phyloP scores from a whole-genome alignment of 495 filamentous ascomycete species.

The Hypomontagnella submonticulosa region DNA sequence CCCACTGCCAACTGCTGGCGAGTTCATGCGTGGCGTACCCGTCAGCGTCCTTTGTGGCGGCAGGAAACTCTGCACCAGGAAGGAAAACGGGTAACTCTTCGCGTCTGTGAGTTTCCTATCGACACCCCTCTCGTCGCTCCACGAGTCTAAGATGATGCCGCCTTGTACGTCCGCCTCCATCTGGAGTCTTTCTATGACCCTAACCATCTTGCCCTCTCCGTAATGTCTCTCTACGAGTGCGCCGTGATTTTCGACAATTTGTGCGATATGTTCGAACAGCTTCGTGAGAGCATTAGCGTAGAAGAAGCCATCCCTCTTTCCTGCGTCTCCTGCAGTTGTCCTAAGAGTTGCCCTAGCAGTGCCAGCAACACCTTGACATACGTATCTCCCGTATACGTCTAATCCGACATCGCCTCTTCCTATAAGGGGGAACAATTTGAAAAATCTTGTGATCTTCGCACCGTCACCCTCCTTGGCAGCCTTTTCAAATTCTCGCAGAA shows the following conservation, averaged over 20 bases:
- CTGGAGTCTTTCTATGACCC: slow-evolving; percentile 92
- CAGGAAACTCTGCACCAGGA: slow-evolving; percentile 93
- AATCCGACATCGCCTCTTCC: slow-evolving; percentile 88
- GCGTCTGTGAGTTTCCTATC: slow-evolving; percentile 90
- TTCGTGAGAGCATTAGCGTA: slow-evolving; percentile 91
- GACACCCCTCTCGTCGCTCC: slow-evolving; percentile 87
- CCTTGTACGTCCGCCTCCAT: slow-evolving; percentile 96
- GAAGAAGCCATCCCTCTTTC: slow-evolving; percentile 78
- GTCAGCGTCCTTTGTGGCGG: slow-evolving; percentile 68
- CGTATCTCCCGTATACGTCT: slow-evolving; percentile 94
- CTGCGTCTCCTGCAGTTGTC: slow-evolving; percentile 60
- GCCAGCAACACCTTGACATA: slow-evolving; percentile 90
- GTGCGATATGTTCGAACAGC: slow-evolving; percentile 96
- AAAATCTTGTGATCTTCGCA: slow-evolving; percentile 90
- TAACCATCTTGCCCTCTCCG: slow-evolving; percentile 90
- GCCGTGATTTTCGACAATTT: slow-evolving; percentile 92
- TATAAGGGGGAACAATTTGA: slow-evolving; percentile 97
- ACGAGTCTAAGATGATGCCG: slow-evolving; percentile 95
- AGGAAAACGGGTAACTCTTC: slow-evolving; percentile 96
- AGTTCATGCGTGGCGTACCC: slow-evolving; percentile 64
- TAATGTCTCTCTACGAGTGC: slow-evolving; percentile 93
- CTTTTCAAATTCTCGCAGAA: slow-evolving; percentile 94
- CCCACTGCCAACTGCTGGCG: slow-evolving; percentile 71
- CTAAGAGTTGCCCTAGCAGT: slow-evolving; percentile 84
- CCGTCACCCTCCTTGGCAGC: slow-evolving; percentile 87